phyloP scores from a whole-genome alignment of 345 rosid species.

The Sonneratia alba region DNA sequence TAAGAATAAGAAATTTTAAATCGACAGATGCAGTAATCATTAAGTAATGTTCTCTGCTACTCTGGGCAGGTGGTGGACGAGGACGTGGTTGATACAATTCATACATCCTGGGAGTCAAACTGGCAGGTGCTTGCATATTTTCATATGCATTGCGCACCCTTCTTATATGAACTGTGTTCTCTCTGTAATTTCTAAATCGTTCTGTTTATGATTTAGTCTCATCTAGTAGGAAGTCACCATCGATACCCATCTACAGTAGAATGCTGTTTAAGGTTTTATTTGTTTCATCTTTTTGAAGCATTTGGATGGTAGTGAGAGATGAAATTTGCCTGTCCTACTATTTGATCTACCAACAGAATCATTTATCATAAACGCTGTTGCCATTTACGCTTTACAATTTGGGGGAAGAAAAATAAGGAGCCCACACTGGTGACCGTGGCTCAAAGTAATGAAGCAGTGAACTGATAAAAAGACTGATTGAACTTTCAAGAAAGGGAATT shows the following conservation, averaged over 20 bases:
- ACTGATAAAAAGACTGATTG: too few relatives aligned
- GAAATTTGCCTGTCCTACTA: not conserved
- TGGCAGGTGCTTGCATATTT: not conserved
- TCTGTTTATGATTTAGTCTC: not conserved
- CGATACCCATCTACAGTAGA: not conserved
- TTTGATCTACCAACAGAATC: not conserved
- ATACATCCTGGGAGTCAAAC: not conserved
- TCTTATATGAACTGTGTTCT: not conserved
- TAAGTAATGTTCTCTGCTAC: not conserved
- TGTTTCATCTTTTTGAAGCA: not conserved
- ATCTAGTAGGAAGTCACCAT: not conserved
- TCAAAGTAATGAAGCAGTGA: too few relatives aligned
- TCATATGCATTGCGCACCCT: not conserved
- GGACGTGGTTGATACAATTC: not conserved
- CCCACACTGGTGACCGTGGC: too few relatives aligned
- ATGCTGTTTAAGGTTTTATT: not conserved
- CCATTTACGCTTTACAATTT: too few relatives aligned
- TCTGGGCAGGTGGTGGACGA: not conserved
- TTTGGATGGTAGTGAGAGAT: not conserved
- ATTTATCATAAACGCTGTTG: too few relatives aligned
- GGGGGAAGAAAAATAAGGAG: too few relatives aligned
- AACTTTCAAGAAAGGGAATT: too few relatives aligned
- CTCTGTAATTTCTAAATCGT: not conserved
- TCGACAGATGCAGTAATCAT: not conserved
- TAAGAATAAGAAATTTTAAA: not conserved